Base-by-base conservation (phyloP, 164 flowering plant genomes). In the Dillenia turbinata region DNA sequence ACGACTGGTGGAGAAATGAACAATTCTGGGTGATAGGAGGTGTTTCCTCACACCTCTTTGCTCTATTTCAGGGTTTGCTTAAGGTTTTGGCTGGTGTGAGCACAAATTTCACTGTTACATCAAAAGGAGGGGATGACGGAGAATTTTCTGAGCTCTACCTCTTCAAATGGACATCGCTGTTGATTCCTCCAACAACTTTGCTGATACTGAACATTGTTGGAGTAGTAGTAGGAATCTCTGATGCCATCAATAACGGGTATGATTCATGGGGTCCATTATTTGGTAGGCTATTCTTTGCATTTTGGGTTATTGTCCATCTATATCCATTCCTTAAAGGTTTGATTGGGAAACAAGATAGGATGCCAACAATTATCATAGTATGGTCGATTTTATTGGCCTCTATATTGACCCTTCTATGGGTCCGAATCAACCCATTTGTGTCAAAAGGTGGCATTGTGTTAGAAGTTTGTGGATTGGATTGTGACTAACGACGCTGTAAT, bases 11-110 rank as follows among this genome's bases (percentile, higher is more conserved):
- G 40, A 33, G 40, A 33, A 33, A 33, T 33, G 78, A 75, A 54
- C 78, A 74, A 54, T 74, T 75, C 26, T 75, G 79, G 79, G 81
- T 79, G 15, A 77, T 79, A 46, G 83, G 83, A 33, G 83, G 83
- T 22, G 80, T 66, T 51, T 79, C 83, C 1, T 59, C 81, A 10
- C 83, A 79, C 47, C 68, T 79, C 3, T 79, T 79, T 70, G 83
- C 83, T 19, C 75, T 79, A 22, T 40, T 79, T 54, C 80, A 76
- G 57, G 83, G 83, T 47, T 62, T 77, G 12, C 80, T 79, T 57
- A 79, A 79, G 66, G 78, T 79, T 51, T 52, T 79, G 22, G 80
- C 70, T 24, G 83, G 83, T n/a, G 73, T 79, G 3, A 54, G 54
- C 66, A 70, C 75, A 17, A 71, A 73, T 49, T 77, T 77, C 78